Base-by-base conservation (phyloP, 805 yeast species). In the Ogataea philodendri region DNA sequence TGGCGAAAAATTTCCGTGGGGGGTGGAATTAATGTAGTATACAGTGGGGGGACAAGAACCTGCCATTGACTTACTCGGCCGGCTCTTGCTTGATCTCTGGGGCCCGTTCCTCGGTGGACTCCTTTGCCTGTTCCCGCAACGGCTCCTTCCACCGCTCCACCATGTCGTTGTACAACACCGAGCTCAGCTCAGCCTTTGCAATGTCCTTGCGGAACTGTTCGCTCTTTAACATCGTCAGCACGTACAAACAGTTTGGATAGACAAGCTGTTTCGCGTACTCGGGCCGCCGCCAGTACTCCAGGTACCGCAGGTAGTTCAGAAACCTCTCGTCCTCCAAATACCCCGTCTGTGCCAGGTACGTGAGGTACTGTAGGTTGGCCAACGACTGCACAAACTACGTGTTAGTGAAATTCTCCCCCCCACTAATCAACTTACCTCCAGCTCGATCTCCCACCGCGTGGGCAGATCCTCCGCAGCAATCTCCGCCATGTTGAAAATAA, bases 201-300 rank as follows among this genome's bases (percentile, higher is more conserved):
- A 80, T 76, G 42, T 71, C 74, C 36, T 65, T 65, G 37, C 86
- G 62, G 46, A 78, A 78, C 27, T 67, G 69, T 32, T 67, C 70
- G 21, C 63, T 66, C 47, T 74, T 74, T 9, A 79, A 66, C 37
- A 88, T 62, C 14, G 84, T 76, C 42, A 90, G 66, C 20, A 90
- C 74, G 53, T 86, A 93, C 10, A 90, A 68, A 55, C 96, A 83
- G 57, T 90, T 85, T 3, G 98, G 97, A 53, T 86, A 74, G 54
- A 82, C 93, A 47, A 78, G 66, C 62, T 67, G 84, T 61, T 69
- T 74, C 23, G 85, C 74, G 55, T 81, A 81, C 45, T 79, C 70
- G 2, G 88, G 88, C 30, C 69, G 52, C 37, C 81, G 68, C 97
- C 97, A 89, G 66, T 90, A 88, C 54, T 81, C 86, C 33, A 90